phyloP scores from a whole-genome alignment of 2,329 filamentous ascomycete genomes.

The Scedosporium dehoogii region DNA sequence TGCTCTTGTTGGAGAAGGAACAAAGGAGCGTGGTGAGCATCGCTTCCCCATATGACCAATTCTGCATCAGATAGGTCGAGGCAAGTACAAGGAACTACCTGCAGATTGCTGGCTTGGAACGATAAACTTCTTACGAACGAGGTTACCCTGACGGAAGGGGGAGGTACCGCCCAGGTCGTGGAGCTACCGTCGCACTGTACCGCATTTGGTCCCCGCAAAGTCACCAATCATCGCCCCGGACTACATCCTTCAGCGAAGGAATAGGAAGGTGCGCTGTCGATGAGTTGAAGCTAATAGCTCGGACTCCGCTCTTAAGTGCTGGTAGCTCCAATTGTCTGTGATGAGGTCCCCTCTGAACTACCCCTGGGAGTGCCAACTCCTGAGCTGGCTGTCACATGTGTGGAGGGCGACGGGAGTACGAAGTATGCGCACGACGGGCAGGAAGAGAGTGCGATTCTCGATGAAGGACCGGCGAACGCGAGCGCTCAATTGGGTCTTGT shows the following conservation, averaged over 20 bases:
- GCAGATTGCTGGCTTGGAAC: neutral
- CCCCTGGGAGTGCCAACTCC: too few relatives aligned
- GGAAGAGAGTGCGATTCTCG: too few relatives aligned
- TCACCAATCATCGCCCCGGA: neutral
- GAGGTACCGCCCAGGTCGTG: neutral
- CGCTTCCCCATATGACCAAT: neutral
- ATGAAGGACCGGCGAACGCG: too few relatives aligned
- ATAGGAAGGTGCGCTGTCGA: conserved; percentile 1
- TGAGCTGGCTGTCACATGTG: too few relatives aligned
- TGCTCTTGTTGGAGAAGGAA: neutral
- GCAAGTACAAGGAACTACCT: neutral
- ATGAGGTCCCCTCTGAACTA: too few relatives aligned
- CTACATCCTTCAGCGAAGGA: neutral
- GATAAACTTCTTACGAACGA: neutral
- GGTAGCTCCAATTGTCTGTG: too few relatives aligned
- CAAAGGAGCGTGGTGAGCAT: neutral
- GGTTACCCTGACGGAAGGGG: neutral
- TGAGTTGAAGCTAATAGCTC: neutral
- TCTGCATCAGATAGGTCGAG: neutral
- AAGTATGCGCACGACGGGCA: too few relatives aligned
- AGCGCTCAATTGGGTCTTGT: too few relatives aligned
- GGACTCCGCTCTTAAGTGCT: too few relatives aligned
- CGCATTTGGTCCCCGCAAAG: neutral
- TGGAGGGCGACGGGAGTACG: too few relatives aligned
- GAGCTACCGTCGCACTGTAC: neutral